Evolutionary conservation across 257 asterid genomes (phyloP).

Genomic region (Salvia splendens): DNA sequence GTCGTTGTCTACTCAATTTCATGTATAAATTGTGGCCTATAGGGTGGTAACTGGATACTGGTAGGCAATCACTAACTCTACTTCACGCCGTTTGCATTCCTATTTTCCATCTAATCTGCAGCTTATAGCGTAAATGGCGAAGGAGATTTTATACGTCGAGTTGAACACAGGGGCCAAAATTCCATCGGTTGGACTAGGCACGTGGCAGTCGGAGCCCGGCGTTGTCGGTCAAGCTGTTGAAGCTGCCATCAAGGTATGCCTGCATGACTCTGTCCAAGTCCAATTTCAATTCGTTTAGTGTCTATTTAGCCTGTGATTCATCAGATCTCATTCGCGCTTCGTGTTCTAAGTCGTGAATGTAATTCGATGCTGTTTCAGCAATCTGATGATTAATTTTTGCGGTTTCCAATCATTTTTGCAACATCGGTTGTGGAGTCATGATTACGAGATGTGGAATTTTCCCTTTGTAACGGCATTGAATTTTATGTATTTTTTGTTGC

Average conservation of each 20-base stretch:
- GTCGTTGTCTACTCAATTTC: too few relatives aligned
- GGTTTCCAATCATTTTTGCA: not conserved
- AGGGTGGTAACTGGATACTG: too few relatives aligned
- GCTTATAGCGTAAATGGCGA: conserved; percentile 37
- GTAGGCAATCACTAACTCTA: too few relatives aligned
- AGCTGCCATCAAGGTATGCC: conserved; percentile 59
- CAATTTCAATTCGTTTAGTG: too few relatives aligned
- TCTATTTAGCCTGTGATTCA: not conserved
- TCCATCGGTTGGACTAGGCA: conserved; percentile 75
- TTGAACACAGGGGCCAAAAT: conserved; percentile 77
- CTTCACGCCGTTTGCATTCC: not conserved
- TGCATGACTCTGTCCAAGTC: not conserved
- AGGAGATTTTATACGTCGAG: conserved; percentile 37
- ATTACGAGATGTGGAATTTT: not conserved
- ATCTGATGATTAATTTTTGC: not conserved
- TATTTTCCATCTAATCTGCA: too few relatives aligned
- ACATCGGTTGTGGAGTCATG: not conserved
- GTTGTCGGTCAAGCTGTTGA: conserved; percentile 67
- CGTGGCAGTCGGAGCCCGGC: conserved; percentile 80
- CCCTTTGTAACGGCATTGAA: not conserved
- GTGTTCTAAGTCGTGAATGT: not conserved
- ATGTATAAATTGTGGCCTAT: too few relatives aligned
- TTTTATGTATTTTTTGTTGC: conserved; percentile 20
- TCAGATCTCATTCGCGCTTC: not conserved
- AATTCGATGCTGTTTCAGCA: not conserved